phyloP scores from a whole-genome alignment of 106 monocot species.

The Amphibolis antarctica region DNA sequence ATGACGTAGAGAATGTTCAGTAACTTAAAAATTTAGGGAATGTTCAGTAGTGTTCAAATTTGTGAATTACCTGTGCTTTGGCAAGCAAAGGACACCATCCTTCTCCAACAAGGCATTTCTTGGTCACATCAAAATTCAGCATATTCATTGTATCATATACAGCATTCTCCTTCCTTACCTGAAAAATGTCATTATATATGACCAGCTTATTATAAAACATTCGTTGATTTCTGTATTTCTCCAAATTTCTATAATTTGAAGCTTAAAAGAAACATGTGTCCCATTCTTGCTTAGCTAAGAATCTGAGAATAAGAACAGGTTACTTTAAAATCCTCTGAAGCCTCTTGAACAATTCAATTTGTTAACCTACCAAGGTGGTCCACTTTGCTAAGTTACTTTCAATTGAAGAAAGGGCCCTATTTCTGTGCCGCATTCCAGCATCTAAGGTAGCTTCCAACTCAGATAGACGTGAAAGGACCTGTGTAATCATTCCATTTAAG shows the following conservation, averaged over 20 bases:
- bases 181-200: neutral
- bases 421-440: slow-evolving; percentile 94
- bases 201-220: slow-evolving; percentile 4
- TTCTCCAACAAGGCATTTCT: slow-evolving; percentile 87
- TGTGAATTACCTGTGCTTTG: slow-evolving; percentile 34
- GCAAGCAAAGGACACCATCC: slow-evolving; percentile 93
- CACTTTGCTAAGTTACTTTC: slow-evolving; percentile 67
- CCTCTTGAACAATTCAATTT: too few species aligned
- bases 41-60: too few species aligned
- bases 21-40: too few species aligned
- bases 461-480: slow-evolving; percentile 84
- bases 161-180: slow-evolving; percentile 77
- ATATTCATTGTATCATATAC: slow-evolving; percentile 86
- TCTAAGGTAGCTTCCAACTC: slow-evolving; percentile 87
- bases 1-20: too few species aligned
- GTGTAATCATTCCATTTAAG: neutral
- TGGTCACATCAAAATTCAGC: slow-evolving; percentile 88
- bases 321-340: neutral
- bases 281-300: neutral
- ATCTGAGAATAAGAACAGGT: neutral
- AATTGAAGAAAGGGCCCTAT: slow-evolving; percentile 72
- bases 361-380: slow-evolving; percentile 71
- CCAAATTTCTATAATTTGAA: neutral
- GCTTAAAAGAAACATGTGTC: neutral
- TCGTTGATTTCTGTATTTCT: neutral